Evolutionary conservation across 768 basidiomycete species (phyloP), one percentile per base, ranked within the genome.

Genomic region (Macrocybe gigantea): DNA sequence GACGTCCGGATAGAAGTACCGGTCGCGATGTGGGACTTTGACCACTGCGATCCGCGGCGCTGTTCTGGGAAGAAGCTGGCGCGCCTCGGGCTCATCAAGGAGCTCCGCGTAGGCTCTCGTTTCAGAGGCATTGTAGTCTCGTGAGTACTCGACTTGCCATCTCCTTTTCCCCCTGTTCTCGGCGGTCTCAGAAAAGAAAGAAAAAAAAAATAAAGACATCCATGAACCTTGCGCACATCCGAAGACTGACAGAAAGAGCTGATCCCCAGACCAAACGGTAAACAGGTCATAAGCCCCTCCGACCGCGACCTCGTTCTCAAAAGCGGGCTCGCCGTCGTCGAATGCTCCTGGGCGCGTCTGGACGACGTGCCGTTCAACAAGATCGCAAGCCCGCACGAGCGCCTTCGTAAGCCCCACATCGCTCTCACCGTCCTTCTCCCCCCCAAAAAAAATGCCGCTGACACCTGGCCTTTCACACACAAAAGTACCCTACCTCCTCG

Each of bases 11-110:
- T 81, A 35, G 67, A 75, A 13, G 80, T 96, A 8, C 91, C 92
- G 2, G 84, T 96, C 3, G 93, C 91, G 33, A 97, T 97, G 94
- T 97, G 94, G 94, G 95, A 99, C 62, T 97, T 99, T 66, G 86
- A 89, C 62, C 96, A 99, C 62, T 99, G 96, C 61, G 95, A 99
- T 63, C 94, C 95, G 0, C 83, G 84, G 36, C 73, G 77, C 2
- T 79, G 78, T 49, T 78, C 77, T 30, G 96, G 96, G 3, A 97
- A 96, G 72, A 94, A 90, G 61, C 80, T 99, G 5, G 74, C 90
- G 2, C 73, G 96, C 7, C 75, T 92, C 12, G 88, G 90, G 2
- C 68, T 99, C 15, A 87, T 97, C 61, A 82, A 78, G 50, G 83
- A 90, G 47, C 80, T 99, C 48, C 74, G 80, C 48, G 78, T 98